Evolutionary conservation across 2,329 filamentous ascomycete species (phyloP).

Genomic region (Diaporthe batatas): DNA sequence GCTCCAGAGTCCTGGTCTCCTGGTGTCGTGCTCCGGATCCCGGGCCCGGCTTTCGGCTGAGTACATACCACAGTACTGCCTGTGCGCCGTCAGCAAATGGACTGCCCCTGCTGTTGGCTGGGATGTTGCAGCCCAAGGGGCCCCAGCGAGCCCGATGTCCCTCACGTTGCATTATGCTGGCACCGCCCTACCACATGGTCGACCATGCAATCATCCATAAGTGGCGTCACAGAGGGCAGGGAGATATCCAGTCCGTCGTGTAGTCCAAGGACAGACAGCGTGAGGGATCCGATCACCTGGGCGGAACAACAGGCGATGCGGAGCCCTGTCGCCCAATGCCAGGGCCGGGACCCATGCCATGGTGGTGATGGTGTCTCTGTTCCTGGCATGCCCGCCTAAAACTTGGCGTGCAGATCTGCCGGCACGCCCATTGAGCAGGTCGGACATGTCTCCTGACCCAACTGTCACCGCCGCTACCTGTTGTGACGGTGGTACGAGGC

Average conservation of each 20-base stretch:
- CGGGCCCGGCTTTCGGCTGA: slow-evolving; percentile 15
- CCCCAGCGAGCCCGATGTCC: background rate
- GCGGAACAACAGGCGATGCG: background rate
- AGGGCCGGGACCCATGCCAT: background rate
- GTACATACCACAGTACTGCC: background rate
- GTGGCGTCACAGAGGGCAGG: background rate
- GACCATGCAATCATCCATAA: background rate
- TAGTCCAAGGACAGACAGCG: background rate
- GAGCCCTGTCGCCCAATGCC: background rate
- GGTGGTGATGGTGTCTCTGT: background rate
- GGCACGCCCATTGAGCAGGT: background rate
- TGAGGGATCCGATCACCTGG: background rate
- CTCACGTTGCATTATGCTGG: no score
- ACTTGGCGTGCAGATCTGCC: slow-evolving; percentile 18
- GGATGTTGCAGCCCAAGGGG: background rate
- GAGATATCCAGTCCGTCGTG: no score
- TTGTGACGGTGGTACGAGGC: background rate
- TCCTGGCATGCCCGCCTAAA: background rate
- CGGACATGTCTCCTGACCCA: background rate
- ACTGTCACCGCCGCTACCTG: background rate
- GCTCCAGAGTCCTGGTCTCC: background rate
- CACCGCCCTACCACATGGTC: background rate
- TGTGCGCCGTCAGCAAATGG: slow-evolving; percentile 1
- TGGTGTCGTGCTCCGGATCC: slow-evolving; percentile 4
- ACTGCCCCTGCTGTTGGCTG: no score